Conservation (phyloP, 371 early-diverging fungal genomes). For the Conidiobolus incongruus region DNA sequence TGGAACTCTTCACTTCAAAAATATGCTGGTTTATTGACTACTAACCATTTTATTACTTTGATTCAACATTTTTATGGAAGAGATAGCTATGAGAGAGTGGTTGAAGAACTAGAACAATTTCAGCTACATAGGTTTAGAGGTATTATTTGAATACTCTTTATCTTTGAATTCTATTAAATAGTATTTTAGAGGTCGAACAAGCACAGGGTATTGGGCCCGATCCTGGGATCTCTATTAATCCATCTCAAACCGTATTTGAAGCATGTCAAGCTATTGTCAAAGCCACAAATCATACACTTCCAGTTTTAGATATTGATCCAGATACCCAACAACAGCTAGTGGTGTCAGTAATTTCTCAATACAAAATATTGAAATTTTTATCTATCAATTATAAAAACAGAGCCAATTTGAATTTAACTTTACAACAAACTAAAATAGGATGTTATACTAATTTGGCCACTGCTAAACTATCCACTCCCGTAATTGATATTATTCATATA, state of each 20-base stretch:
- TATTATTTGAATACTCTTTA: constrained; percentile 11
- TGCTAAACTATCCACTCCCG: constrained; percentile 46
- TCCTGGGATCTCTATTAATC: constrained; percentile 28
- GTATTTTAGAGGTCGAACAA: constrained; percentile 20
- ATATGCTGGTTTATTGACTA: constrained; percentile 83
- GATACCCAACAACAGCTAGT: constrained; percentile 60
- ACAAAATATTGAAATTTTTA: constrained; percentile 73
- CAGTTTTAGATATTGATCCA: constrained; percentile 59
- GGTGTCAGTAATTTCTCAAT: constrained; percentile 75
- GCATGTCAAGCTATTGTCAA: constrained; percentile 50
- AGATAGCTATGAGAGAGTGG: constrained; percentile 47
- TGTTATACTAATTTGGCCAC: constrained; percentile 61
- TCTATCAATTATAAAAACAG: constrained; percentile 51
- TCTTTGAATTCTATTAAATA: not conserved
- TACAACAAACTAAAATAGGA: constrained; percentile 60
- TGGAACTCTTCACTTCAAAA: constrained; percentile 58
- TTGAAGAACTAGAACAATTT: constrained; percentile 64
- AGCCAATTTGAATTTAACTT: constrained; percentile 30
- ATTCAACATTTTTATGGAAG: constrained; percentile 74
- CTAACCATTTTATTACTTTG: constrained; percentile 77
- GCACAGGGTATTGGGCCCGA: constrained; percentile 21
- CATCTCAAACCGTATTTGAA: constrained; percentile 64
- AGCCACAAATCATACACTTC: constrained; percentile 60
- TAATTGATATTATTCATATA: constrained; percentile 67
- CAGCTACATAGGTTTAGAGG: constrained; percentile 48